Evolutionary conservation across 257 asterid species (phyloP), one percentile per base, ranked within the genome.

Genomic region (Penstemon newberryi): DNA sequence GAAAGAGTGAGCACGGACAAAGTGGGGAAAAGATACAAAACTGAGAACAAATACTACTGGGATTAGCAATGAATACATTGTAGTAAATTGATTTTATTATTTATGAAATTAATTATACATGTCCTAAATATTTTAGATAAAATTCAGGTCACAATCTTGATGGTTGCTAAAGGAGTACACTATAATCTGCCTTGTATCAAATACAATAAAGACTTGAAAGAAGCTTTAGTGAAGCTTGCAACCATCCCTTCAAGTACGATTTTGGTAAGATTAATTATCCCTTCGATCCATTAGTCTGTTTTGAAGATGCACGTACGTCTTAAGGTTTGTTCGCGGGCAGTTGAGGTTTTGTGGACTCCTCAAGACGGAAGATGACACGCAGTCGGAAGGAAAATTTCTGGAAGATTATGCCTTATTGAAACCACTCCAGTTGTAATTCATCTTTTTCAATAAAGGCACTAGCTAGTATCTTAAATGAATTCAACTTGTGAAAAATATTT

Each of bases 331-430:
- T 25, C 78, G 66, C 87, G 89, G 96, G 98, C 96, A 3, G 96
- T 92, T 12, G 96, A 92, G 87, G 94, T 92, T 72, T 77, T 92
- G 25, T 92, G 98, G 98, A 92, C 98, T 5, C 98, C 98, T 15
- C 98, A 92, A 70, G 85, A 85, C 18, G 25, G 95, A 92, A 79
- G 86, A 25, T 25, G 33, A 25, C 33, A 25, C 33, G 33, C 33
- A 25, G 33, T 25, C 33, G 2, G 33, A 15, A 15, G 33, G 2
- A 25, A 1, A 15, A 15, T 15, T 15, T 15, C 18, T 15, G 1
- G 33, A 25, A 25, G 33, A 92, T 73, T 92, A 92, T 84, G 89
- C 96, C 4, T 73, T 88, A 44, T 70, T 92, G 79, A 80, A 90
- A 71, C 98, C 96, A 69, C 84, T 92, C 33, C 2, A 25, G 33